Conservation (phyloP, 208 protist species). For the Blastocrithidia nonstop region DNA sequence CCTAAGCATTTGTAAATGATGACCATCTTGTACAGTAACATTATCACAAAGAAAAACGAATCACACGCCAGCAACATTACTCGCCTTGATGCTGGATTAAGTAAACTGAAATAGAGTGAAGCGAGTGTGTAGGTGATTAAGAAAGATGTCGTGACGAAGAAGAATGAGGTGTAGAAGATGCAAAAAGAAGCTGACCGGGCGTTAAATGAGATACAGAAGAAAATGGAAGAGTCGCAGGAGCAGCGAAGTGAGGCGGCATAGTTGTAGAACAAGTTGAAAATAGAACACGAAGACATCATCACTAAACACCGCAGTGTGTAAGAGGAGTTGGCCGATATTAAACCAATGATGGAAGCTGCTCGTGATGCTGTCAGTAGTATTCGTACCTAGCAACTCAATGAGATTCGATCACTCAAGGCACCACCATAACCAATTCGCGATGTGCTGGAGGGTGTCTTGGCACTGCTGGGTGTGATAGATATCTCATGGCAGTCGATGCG, state of each 20-base stretch:
- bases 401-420: conserved; percentile 89
- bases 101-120: conserved; percentile 90
- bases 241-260: conserved; percentile 81
- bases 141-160: conserved; percentile 75
- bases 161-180: conserved; percentile 82
- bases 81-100: conserved; percentile 80
- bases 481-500: conserved; percentile 94
- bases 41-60: conserved; percentile 65
- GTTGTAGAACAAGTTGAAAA: conserved; percentile 73
- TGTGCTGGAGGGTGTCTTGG: conserved; percentile 93
- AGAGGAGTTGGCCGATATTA: conserved; percentile 83
- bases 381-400: conserved; percentile 85
- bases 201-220: conserved; percentile 88
- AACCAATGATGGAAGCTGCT: conserved; percentile 91
- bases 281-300: conserved; percentile 81
- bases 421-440: conserved; percentile 91
- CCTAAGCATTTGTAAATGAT: conserved; percentile 78
- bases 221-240: conserved; percentile 89
- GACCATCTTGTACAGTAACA: conserved; percentile 64
- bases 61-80: conserved; percentile 53
- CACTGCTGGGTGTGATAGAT: conserved; percentile 89
- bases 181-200: conserved; percentile 89
- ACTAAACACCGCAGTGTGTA: conserved; percentile 77
- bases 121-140: conserved; percentile 84
- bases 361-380: conserved; percentile 89